Evolutionary conservation across 768 basidiomycete species (phyloP).

Genomic region (Pluteus cervinus): DNA sequence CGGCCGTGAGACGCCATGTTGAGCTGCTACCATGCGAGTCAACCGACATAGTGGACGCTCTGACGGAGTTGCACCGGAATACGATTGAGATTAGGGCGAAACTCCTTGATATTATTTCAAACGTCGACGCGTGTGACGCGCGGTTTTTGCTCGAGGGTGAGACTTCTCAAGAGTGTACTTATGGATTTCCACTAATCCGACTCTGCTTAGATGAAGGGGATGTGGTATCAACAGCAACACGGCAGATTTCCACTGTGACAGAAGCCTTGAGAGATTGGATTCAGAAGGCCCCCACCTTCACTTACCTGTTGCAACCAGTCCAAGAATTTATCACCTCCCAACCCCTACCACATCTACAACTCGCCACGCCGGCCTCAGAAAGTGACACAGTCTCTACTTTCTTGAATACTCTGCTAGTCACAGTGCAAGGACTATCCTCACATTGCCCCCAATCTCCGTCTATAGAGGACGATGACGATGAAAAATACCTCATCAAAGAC

Average conservation of each 20-base stretch:
- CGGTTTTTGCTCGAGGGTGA: too few relatives aligned
- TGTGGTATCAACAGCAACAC: conserved; percentile 19
- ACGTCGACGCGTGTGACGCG: too few relatives aligned
- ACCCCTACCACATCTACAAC: conserved; percentile 10
- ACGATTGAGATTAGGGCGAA: too few relatives aligned
- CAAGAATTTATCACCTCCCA: conserved; percentile 24
- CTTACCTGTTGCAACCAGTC: conserved; percentile 27
- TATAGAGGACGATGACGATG: conserved; percentile 25
- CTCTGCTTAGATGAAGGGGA: too few relatives aligned
- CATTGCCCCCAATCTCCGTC: conserved; percentile 23
- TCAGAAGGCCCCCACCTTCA: conserved; percentile 17
- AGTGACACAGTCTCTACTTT: conserved; percentile 31
- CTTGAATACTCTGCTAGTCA: conserved; percentile 62
- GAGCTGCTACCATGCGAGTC: too few relatives aligned
- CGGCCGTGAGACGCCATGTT: too few relatives aligned
- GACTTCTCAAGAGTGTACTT: too few relatives aligned
- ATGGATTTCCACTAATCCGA: too few relatives aligned
- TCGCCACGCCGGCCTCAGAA: background rate
- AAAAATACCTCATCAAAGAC: conserved; percentile 49
- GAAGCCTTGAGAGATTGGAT: conserved; percentile 20
- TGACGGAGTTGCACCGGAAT: too few relatives aligned
- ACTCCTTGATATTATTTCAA: too few relatives aligned
- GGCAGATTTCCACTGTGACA: conserved; percentile 14
- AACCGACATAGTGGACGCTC: too few relatives aligned
- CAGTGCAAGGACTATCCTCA: conserved; percentile 54